These are phyloP conservation scores for Hamigera avellanea DNA, from an alignment of 495 filamentous ascomycete genomes.

Conservation along the genomic window DNA sequence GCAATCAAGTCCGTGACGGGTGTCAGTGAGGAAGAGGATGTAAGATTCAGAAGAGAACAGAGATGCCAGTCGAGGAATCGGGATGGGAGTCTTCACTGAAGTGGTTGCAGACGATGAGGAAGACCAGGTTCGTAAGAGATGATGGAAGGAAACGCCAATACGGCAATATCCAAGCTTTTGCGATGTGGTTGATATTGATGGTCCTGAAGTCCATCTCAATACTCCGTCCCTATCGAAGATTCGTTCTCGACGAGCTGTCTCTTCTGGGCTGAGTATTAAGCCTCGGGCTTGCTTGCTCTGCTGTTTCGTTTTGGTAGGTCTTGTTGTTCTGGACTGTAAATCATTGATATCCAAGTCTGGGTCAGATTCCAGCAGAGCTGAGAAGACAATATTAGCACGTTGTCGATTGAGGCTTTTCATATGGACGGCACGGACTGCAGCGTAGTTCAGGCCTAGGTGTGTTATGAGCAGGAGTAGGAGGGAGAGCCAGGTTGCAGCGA, in stretches of 20 bases:
- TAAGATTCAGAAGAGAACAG: slow-evolving; percentile 22
- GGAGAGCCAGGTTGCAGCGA: slow-evolving; percentile 61
- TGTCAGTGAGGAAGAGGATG: slow-evolving; percentile 15
- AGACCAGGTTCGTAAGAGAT: slow-evolving; percentile 14
- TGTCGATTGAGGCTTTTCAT: slow-evolving; percentile 85
- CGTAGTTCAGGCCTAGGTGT: slow-evolving; percentile 75
- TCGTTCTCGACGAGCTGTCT: slow-evolving; percentile 54
- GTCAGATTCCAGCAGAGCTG: slow-evolving; percentile 40
- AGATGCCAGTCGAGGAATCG: slow-evolving; percentile 7
- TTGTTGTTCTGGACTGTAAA: not conserved
- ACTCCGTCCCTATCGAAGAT: slow-evolving; percentile 59
- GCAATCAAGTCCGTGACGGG: not conserved
- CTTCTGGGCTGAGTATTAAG: slow-evolving; percentile 44
- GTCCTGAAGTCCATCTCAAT: slow-evolving; percentile 40
- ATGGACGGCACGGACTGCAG: slow-evolving; percentile 70
- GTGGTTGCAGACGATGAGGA: slow-evolving; percentile 1
- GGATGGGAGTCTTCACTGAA: slow-evolving; percentile 9
- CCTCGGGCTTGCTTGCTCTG: not conserved
- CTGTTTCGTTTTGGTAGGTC: not conserved
- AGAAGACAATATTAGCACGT: slow-evolving; percentile 70
- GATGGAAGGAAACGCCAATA: slow-evolving; percentile 22
- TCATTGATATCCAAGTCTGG: slow-evolving; percentile 6
- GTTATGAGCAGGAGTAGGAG: slow-evolving; percentile 59
- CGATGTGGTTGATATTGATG: not conserved
- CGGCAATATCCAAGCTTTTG: slow-evolving; percentile 15